A percentile compares a stretch with the other conserved stretches of the same genome.
Evolutionary conservation across 148 eudicot species (phyloP).

Genomic region (Rhododendron mucronatum): DNA sequence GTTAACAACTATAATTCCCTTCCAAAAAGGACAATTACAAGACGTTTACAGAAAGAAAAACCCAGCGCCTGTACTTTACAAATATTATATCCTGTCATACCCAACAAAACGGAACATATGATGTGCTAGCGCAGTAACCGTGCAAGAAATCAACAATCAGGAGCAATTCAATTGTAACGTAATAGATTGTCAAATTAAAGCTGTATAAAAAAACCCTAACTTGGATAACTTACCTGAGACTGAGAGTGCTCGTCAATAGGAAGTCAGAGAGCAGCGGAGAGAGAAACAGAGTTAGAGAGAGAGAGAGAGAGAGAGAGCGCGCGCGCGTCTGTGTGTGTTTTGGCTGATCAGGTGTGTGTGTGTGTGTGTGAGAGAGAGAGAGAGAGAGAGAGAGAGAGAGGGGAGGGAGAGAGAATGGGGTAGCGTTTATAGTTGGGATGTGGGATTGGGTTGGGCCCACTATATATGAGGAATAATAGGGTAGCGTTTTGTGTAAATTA

Average conservation of each 20-base stretch:
- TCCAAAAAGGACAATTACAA: not conserved
- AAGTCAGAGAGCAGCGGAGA: not conserved
- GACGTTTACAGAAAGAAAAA: not conserved
- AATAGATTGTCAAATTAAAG: not conserved
- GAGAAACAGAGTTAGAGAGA: no score
- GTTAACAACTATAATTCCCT: not conserved
- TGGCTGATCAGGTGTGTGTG: not conserved
- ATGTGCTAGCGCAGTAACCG: not conserved
- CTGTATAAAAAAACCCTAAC: not conserved
- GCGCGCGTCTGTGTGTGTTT: not conserved
- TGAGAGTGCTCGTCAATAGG: not conserved
- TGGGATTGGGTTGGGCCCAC: no score
- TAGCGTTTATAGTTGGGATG: no score
- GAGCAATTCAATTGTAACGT: not conserved
- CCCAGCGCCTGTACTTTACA: not conserved
- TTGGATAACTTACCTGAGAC: slow-evolving; percentile 6
- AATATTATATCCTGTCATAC: no score
- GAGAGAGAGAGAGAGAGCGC: not conserved
- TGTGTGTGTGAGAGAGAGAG: not conserved
- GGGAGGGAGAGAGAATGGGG: not conserved
- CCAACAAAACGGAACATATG: no score
- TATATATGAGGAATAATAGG: no score
- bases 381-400: not conserved
- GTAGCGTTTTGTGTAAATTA: no score
- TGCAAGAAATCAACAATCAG: not conserved